Evolutionary conservation across 2,329 filamentous ascomycete genomes (phyloP), one percentile per base, ranked within the genome.

Genomic region (Nemania sp.): DNA sequence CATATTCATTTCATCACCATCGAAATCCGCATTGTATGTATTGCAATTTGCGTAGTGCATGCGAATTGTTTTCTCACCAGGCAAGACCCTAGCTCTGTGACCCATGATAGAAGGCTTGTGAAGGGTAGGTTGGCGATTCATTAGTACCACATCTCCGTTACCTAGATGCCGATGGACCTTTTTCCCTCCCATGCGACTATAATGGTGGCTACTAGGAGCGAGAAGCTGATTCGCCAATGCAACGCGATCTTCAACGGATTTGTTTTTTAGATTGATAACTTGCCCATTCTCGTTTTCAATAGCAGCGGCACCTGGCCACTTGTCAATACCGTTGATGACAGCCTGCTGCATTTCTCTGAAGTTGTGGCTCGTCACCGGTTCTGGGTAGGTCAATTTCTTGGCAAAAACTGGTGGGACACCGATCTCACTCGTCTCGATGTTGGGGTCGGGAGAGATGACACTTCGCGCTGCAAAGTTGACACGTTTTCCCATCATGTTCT

Each of bases 21-120:
- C 97, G 77, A 99, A 99, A 86, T 99, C 96, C 35, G 96, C 96
- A 75, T 99, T 99, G 85, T 99, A 99, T 0, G 96, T 98, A 77
- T 99, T 99, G 80, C 96, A 98, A 80, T 99, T 99, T 75, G 96
- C 95, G 82, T 99, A 99, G 83, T 99, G 96, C 95, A 99, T 98
- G 73, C 96, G 94, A 78, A 99, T 94, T 0, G 96, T 98, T 82
- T 97, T 97, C 80, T 99, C 97, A 41, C 94, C 94, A 0, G 93
- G 93, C 20, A 99, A 83, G 5, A 99, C 95, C 68, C 94, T 89
- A 59, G 96, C 96, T 74, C 94, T 89, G 82, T 99, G 96, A 67
- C 93, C 94, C 96, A 99, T 99, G 81, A 99, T 99, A 6, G 96
- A 98, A 8, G 96, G 96, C 80, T 99, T 99, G 81, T 99, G 96